phyloP scores from a whole-genome alignment of 805 yeast genomes.

The Ogataea wickerhamii region DNA sequence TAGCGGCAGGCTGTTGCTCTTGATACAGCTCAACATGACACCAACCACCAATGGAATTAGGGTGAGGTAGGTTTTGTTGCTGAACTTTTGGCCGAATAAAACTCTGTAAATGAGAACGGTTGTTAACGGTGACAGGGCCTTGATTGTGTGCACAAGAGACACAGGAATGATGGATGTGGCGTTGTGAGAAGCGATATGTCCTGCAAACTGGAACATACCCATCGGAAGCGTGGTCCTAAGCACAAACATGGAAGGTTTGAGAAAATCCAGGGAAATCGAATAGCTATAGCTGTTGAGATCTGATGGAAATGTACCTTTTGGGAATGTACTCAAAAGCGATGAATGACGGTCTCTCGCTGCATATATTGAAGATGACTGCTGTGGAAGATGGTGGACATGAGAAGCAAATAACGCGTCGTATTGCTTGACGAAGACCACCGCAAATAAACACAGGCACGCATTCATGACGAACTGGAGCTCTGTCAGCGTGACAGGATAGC shows the following conservation, averaged over 20 bases:
- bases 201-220: constrained; percentile 91
- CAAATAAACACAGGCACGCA: constrained; percentile 50
- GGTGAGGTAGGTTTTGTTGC: constrained; percentile 67
- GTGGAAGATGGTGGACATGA: constrained; percentile 28
- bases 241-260: constrained; percentile 52
- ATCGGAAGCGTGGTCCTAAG: constrained; percentile 78
- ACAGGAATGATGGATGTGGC: constrained; percentile 93
- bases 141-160: constrained; percentile 91
- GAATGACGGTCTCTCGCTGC: constrained; percentile 13
- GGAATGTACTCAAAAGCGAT: constrained; percentile 33
- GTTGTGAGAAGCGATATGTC: constrained; percentile 86
- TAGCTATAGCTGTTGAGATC: constrained; percentile 27
- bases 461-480: constrained; percentile 82
- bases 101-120: constrained; percentile 78
- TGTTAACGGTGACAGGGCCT: constrained; percentile 84
- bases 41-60: constrained; percentile 77
- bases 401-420: constrained; percentile 34
- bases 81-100: constrained; percentile 56
- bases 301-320: constrained; percentile 49
- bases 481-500: constrained; percentile 84
- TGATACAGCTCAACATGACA: constrained; percentile 75
- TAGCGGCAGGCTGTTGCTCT: constrained; percentile 28
- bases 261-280: constrained; percentile 36
- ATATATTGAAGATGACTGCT: constrained; percentile 32
- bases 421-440: constrained; percentile 24